Evolutionary conservation across 768 basidiomycete species (phyloP), one percentile per base, ranked within the genome.

Genomic region (Hypsizygus marmoreus): DNA sequence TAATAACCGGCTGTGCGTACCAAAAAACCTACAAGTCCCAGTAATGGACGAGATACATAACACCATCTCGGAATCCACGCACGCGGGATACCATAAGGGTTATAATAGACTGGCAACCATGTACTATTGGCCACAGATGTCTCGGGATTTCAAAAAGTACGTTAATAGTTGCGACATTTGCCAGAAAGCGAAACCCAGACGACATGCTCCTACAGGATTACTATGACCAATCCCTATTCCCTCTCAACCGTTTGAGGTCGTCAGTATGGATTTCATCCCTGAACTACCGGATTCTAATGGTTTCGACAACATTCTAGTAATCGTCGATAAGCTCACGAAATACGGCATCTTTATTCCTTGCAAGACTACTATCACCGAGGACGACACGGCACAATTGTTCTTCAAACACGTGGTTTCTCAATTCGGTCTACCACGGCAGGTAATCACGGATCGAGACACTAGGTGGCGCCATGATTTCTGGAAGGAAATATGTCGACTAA

Each of bases 301-400:
- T 0, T 69, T 43, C 49, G 48, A 65, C 39, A 58, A 51, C 23
- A 51, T 69, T 0, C 50, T 68, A 14, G 67, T 71, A 0, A 57
- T 76, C 1, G 66, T 75, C 6, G 64, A 66, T 38, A 57, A 62
- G 42, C 47, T 66, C 0, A 68, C 69, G 3, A 79, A 78, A 45
- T 64, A 62, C 51, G 67, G 53, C 0, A 61, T 68, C 12, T 73
- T 77, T 53, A 63, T 75, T 14, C 71, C 74, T 3, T 47, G 55
- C 28, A 43, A 45, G 11, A 55, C 60, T 5, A 55, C 22, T 0
- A 55, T 67, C 17, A 57, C 51, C 3, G 52, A 69, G 4, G 23
- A 30, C 2, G 64, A 65, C n/a, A 59, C 65, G 0, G 31, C 43
- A n/a, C n/a, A 16, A 17, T 34, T 69, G 0, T 68, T 72, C 40